phyloP scores from a whole-genome alignment of 1,284 basidiomycete species.

The Pisolithus thermaeus region DNA sequence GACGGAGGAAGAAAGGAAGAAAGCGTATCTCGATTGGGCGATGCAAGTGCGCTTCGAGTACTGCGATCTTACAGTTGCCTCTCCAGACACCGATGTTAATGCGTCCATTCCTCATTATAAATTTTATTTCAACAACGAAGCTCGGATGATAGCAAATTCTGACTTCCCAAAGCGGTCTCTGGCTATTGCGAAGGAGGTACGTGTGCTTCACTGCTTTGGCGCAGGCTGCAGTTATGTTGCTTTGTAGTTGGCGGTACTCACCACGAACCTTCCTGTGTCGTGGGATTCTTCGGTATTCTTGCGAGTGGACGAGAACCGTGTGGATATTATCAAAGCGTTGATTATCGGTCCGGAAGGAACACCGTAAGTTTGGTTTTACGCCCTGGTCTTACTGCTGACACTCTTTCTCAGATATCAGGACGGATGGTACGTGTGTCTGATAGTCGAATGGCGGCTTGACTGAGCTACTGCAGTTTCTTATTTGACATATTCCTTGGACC shows the following conservation, averaged over 20 bases:
- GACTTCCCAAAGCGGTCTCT: constrained; percentile 84
- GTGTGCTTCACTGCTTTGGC: constrained; percentile 6
- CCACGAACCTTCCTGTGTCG: constrained; percentile 82
- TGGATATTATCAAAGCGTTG: constrained; percentile 85
- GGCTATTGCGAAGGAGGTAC: constrained; percentile 87
- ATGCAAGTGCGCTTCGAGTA: constrained; percentile 78
- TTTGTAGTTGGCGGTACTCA: constrained; percentile 76
- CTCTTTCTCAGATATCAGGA: constrained; percentile 60
- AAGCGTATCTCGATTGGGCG: constrained; percentile 80
- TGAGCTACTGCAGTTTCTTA: constrained; percentile 45
- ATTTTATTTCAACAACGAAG: constrained; percentile 74
- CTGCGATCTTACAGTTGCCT: constrained; percentile 66
- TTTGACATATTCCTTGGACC: constrained; percentile 90
- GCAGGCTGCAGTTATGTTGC: constrained; percentile 1
- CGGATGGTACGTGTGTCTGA: constrained; percentile 55
- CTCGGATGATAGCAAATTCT: constrained; percentile 68
- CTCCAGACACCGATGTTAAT: constrained; percentile 20
- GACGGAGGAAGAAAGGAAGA: constrained; percentile 62
- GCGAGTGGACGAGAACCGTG: constrained; percentile 79
- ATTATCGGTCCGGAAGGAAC: constrained; percentile 90
- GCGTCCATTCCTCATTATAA: constrained; percentile 63
- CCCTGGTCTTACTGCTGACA: background rate
- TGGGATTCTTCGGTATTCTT: constrained; percentile 90
- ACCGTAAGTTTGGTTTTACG: constrained; percentile 53
- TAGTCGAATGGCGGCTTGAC: constrained; percentile 2